Base-by-base conservation (phyloP, 1,139 yeast species). In the Diutina scorzettiae region DNA sequence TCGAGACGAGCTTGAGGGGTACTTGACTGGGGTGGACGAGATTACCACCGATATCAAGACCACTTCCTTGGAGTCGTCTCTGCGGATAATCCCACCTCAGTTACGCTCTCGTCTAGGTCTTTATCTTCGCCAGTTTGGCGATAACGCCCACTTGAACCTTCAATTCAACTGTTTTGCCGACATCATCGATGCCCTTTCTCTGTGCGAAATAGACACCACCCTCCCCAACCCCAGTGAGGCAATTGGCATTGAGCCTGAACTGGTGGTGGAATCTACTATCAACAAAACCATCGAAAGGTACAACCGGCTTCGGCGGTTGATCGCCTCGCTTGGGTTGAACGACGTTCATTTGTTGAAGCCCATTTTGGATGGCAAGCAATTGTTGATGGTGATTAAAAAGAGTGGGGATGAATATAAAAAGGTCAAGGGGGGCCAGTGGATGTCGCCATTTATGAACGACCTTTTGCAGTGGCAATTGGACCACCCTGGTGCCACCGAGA, bases 371-470 rank as follows among this genome's bases (percentile, higher is more conserved):
- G 96, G 96, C 18, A 84, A 79, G 49, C 71, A 74, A 27, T 58
- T 86, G 41, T 63, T 72, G 42, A 62, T 66, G 41, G 60, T 66
- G 14, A 60, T 81, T 19, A 60, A 67, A 14, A 65, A 63, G 8
- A 14, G 23, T 7, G 19, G 17, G n/a, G 19, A 23, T 8, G 21
- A 21, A 20, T 34, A 34, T 19, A 12, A 14, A 4, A 34, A 34
- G 18, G 19, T 34, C 44, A 81, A 80, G 54, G 86, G 91, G 0
- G 97, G 97, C 0, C 87, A 89, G 4, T 86, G 96, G 95, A 67
- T 86, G 69, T 67, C 76, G 7, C 59, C 60, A 24, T 61, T 78
- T 9, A 71, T 75, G 45, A 75, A 73, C 12, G 60, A 68, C 37
- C 69, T 84, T 7, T 57, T 85, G 37, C 59, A 66, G 12, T 81